Percentiles rank a stretch among this genome's conserved stretches.
Conservation (phyloP, 2,329 filamentous ascomycete species). For the Hypomyces perniciosus region DNA sequence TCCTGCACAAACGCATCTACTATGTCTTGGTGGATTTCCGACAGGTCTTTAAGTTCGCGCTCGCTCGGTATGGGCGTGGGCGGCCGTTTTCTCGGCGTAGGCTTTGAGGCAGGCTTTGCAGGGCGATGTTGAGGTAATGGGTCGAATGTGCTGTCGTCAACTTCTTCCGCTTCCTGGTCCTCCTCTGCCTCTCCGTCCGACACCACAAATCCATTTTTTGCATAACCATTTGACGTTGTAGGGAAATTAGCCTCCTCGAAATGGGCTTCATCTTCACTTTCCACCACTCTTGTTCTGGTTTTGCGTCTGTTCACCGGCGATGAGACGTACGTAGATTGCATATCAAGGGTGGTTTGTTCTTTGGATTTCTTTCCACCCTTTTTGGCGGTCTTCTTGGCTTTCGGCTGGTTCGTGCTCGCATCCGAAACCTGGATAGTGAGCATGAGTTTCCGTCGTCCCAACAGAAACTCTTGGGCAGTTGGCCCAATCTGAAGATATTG, state of each 20-base stretch:
- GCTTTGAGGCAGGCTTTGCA: constrained; percentile 28
- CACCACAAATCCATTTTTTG: constrained; percentile 44
- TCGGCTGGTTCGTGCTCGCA: constrained; percentile 24
- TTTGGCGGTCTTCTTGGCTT: constrained; percentile 29
- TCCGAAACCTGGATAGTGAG: constrained; percentile 36
- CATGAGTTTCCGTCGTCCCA: constrained; percentile 40
- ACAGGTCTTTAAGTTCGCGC: constrained; percentile 46
- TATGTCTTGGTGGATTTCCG: constrained; percentile 55
- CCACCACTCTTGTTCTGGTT: constrained; percentile 19
- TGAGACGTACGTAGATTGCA: constrained; percentile 43
- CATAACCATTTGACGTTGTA: constrained; percentile 42
- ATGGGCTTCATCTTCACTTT: constrained; percentile 21
- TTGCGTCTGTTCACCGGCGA: constrained; percentile 41
- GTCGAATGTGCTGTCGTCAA: constrained; percentile 42
- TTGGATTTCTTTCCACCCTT: constrained; percentile 31
- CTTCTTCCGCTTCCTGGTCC: constrained; percentile 31
- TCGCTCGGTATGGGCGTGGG: constrained; percentile 50
- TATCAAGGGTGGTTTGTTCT: constrained; percentile 34
- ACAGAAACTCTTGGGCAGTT: constrained; percentile 37
- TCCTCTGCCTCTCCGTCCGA: constrained; percentile 30
- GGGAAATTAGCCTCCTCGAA: constrained; percentile 31
- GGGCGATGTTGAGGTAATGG: constrained; percentile 34
- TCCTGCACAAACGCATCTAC: constrained; percentile 59
- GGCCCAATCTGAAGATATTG: constrained; percentile 59
- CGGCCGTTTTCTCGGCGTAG: constrained; percentile 33